phyloP scores from a whole-genome alignment of 164 flowering plant genomes.

The Chloranthus sessilifolius region DNA sequence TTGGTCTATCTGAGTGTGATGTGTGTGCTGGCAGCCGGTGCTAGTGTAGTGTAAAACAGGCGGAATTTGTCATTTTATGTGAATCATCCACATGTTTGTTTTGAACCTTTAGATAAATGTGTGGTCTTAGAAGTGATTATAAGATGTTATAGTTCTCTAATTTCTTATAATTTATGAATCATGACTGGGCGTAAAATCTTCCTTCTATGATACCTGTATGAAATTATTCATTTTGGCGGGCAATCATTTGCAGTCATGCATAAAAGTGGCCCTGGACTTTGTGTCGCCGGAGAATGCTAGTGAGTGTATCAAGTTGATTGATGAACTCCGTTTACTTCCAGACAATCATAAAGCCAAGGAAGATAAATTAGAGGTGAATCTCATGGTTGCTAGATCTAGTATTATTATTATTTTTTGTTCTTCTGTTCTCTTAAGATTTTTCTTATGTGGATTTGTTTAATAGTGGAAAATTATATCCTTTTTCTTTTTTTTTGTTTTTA shows the following conservation, averaged over 20 bases:
- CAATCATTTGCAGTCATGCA: constrained; percentile 47
- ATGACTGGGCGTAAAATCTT: background rate
- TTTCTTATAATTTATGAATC: background rate
- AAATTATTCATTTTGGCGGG: background rate
- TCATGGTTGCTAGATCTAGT: background rate
- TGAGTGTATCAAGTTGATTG: constrained; percentile 47
- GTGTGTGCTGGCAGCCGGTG: no score
- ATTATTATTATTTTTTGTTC: background rate
- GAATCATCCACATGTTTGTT: background rate
- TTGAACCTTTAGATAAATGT: background rate
- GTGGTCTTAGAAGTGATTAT: background rate
- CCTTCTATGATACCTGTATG: background rate
- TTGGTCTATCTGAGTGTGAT: no score
- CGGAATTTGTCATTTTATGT: background rate
- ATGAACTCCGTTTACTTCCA: constrained; percentile 60
- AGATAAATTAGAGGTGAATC: constrained; percentile 44
- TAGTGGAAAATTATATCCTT: background rate
- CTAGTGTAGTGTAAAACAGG: no score
- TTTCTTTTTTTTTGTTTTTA: background rate
- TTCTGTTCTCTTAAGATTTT: background rate
- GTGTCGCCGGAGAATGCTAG: constrained; percentile 71
- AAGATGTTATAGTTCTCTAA: background rate
- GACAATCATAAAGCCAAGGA: constrained; percentile 44
- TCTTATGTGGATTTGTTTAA: background rate
- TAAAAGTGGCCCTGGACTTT: constrained; percentile 57